phyloP scores from a whole-genome alignment of 129 eudicot species.

The Pittosporum tobira region DNA sequence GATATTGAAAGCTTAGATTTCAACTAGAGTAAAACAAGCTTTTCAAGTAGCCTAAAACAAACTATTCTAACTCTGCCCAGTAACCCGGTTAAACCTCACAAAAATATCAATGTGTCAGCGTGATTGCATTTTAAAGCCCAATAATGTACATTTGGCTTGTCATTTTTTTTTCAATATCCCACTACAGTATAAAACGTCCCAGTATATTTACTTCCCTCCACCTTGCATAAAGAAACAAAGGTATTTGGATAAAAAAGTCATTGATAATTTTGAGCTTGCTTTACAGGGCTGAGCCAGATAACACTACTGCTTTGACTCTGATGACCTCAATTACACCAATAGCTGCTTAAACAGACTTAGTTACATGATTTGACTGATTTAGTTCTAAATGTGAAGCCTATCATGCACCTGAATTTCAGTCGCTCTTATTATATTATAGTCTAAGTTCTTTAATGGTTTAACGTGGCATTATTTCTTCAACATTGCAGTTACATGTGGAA shows the following conservation, averaged over 20 bases:
- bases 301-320: not conserved
- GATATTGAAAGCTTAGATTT: too few relatives aligned
- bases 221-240: too few relatives aligned
- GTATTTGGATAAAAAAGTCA: not conserved
- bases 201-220: too few relatives aligned
- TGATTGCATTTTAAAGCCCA: too few relatives aligned
- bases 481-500: slow-evolving; percentile 77
- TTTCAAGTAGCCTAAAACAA: too few relatives aligned
- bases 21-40: too few relatives aligned
- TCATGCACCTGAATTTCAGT: not conserved
- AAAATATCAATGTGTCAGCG: too few relatives aligned
- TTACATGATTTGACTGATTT: not conserved
- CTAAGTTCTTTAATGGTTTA: slow-evolving; percentile 7
- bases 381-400: not conserved
- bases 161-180: not conserved
- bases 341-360: not conserved
- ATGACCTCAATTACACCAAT: not conserved
- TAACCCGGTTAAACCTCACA: too few relatives aligned
- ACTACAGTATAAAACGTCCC: not conserved
- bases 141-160: not conserved
- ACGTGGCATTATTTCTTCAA: slow-evolving; percentile 16
- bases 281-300: not conserved
- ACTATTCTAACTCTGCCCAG: too few relatives aligned
- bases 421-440: not conserved
- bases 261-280: too few relatives aligned